Percentiles rank a stretch among this genome's conserved stretches.
These are phyloP conservation scores for Deakozyma indianensis DNA, from an alignment of 805 yeast genomes.

Conservation along the genomic window DNA sequence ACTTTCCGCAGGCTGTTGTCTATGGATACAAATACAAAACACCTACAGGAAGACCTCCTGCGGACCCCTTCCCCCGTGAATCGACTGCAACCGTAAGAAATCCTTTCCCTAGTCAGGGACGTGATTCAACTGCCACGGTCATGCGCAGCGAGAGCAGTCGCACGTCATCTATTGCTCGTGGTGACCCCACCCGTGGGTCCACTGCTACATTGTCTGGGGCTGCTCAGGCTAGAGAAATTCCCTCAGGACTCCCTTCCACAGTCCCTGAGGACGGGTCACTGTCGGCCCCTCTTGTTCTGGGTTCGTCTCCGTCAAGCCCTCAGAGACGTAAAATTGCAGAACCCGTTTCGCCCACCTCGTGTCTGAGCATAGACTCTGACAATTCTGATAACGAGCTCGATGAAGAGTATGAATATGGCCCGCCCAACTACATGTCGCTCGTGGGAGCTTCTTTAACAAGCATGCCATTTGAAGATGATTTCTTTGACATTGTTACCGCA, in stretches of 20 bases:
- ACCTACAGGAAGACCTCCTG: background rate
- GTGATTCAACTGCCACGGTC: background rate
- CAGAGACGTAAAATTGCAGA: background rate
- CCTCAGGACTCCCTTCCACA: background rate
- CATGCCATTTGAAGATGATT: constrained; percentile 20
- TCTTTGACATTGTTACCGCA: constrained; percentile 18
- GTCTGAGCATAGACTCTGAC: background rate
- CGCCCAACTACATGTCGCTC: constrained; percentile 17
- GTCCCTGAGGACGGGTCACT: background rate
- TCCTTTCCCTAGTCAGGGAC: no score
- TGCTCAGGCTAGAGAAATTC: background rate
- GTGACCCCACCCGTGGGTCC: background rate
- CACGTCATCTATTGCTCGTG: background rate
- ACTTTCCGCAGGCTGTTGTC: constrained; percentile 16
- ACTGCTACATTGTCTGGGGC: background rate
- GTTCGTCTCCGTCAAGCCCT: background rate
- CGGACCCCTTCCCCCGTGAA: background rate
- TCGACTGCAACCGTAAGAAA: background rate
- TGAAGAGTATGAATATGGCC: constrained; percentile 10
- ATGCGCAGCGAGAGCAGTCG: background rate
- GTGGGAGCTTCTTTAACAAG: constrained; percentile 13
- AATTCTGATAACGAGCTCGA: background rate
- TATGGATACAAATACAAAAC: constrained; percentile 15
- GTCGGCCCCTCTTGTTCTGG: background rate
- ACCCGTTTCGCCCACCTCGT: background rate